A percentile compares a stretch with the other conserved stretches of the same genome.
Evolutionary conservation across 73 alveolate genomes (phyloP).

Genomic region (Paramecium pentaurelia): DNA sequence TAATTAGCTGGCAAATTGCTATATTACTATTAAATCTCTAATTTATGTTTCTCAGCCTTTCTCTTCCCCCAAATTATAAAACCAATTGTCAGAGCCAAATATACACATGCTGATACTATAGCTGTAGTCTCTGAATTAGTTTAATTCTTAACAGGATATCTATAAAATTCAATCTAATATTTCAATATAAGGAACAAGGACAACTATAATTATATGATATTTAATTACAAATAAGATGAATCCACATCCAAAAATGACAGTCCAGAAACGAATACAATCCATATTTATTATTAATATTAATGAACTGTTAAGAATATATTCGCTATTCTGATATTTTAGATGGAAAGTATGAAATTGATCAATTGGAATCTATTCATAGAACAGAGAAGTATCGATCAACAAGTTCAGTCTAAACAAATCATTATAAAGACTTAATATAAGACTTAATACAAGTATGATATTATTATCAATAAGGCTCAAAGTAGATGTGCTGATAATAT

Average conservation of each 20-base stretch:
- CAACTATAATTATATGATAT: background rate
- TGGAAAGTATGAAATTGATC: background rate
- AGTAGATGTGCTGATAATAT: background rate
- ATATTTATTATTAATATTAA: background rate
- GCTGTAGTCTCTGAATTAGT: background rate
- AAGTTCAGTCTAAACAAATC: background rate
- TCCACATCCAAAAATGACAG: conserved; percentile 11
- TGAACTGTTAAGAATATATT: conserved; percentile 3
- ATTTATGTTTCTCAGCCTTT: background rate
- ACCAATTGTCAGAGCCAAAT: background rate
- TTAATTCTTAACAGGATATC: conserved; percentile 18
- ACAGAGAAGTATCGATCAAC: background rate
- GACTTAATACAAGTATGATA: background rate
- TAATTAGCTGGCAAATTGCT: conserved; percentile 7
- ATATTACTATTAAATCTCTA: background rate
- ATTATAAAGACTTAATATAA: background rate
- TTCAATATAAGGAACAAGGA: background rate
- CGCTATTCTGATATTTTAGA: background rate
- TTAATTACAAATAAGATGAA: background rate
- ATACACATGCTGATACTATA: background rate
- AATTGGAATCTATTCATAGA: background rate
- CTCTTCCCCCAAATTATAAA: conserved; percentile 4
- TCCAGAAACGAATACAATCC: conserved; percentile 45
- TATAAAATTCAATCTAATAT: background rate
- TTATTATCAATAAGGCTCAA: background rate